Evolutionary conservation across 306 rosid species (phyloP).

Genomic region (Neltuma alba): DNA sequence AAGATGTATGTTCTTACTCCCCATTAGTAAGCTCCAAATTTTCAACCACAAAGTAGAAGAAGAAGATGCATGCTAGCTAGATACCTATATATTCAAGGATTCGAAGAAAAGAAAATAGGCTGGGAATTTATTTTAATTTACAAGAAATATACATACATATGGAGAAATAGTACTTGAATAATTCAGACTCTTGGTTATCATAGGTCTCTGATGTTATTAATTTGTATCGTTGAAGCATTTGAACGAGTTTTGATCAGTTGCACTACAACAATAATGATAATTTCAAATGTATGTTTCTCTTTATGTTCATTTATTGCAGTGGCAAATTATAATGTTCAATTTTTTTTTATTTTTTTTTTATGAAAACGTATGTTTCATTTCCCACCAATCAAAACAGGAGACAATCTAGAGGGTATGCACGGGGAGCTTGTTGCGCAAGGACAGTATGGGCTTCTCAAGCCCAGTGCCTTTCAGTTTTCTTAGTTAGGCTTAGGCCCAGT

Average conservation of each 20-base stretch:
- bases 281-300: background rate
- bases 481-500: no score
- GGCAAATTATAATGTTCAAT: background rate
- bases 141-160: background rate
- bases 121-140: background rate
- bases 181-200: background rate
- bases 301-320: background rate
- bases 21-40: background rate
- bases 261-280: background rate
- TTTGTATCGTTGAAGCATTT: background rate
- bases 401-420: no score
- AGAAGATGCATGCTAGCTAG: background rate
- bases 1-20: slow-evolving; percentile 68
- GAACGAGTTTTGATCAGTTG: background rate
- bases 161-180: background rate
- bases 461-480: no score
- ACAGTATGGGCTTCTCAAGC: no score
- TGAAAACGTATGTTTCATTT: no score
- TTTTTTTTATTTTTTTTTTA: no score
- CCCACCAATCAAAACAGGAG: no score
- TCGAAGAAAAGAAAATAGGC: background rate
- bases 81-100: slow-evolving; percentile 1
- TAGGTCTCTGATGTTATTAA: background rate
- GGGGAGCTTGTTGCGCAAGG: no score
- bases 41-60: slow-evolving; percentile 13